Evolutionary conservation across 2,329 filamentous ascomycete species (phyloP), one percentile per base, ranked within the genome.

Genomic region (Cephalotrichum gorgonifer): DNA sequence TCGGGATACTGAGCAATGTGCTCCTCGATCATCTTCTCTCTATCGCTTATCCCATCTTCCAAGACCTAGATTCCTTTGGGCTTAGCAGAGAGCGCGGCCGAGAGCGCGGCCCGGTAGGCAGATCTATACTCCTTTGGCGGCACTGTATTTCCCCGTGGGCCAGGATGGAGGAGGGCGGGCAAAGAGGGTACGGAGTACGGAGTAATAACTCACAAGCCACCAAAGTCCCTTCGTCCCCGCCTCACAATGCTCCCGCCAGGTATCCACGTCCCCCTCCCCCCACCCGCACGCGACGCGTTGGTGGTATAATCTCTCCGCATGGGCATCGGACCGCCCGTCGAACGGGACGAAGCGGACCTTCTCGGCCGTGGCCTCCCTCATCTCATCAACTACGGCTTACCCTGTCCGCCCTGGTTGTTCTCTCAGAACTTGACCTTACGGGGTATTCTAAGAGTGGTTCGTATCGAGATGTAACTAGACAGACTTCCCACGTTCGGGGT

Each of bases 271-370:
- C 4, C 70, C 60, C 12, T 55, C 49, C 38, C 65, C 60, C 71
- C 71, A 75, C 15, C 69, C 68, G 52, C 71, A 75, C 3, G 66
- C 65, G 12, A 72, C 54, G 14, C 72, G 65, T 55, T 74, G 71
- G 26, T 66, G 60, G 35, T 63, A 57, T 56, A 74, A 56, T 33
- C 71, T 60, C 49, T 65, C 52, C 30, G 62, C 57, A 48, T 74
- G 71, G n/a, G 58, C 57, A 8, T 60, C 58, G 42, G 62, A 67
- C 15, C 54, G 55, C 9, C 66, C 58, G 50, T 75, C 70, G 66
- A 67, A 75, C 8, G 71, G 70, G 20, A 74, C 57, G 35, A 74
- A 60, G 20, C 47, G 33, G 17, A 42, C 28, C 22, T 35, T 49
- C 15, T 49, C 41, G 27, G 15, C 15, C 4, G 23, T 25, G n/a